Evolutionary conservation across 2,329 filamentous ascomycete genomes (phyloP), one percentile per base, ranked within the genome.

Genomic region (Volutella citrinella): DNA sequence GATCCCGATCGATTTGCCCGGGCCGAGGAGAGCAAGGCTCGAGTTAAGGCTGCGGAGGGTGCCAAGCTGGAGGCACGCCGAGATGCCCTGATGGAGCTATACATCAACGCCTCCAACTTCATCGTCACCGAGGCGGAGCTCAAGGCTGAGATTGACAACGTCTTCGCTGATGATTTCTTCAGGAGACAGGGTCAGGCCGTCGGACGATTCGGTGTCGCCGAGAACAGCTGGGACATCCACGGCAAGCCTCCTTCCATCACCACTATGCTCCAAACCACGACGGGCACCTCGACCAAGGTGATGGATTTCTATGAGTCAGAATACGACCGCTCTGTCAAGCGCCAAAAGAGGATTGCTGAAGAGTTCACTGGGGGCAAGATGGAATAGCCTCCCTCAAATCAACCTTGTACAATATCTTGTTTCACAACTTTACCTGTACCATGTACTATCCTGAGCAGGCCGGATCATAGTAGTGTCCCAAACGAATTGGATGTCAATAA

Each of bases 71-170:
- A 80, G 38, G 70, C 73, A 33, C 77, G 84, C 31, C 72, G 77
- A 41, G 79, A 91, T 46, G 76, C 82, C 12, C 66, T 98, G 19
- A 87, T 95, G 63, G 81, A 87, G 38, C 75, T 98, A 10, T 98
- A 98, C 65, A 85, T 93, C 66, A 85, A 89, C 50, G 89, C 93
- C 6, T 78, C 84, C 17, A 70, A 78, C 23, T 98, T 97, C 65
- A 96, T 98, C 56, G 82, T 88, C 13, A 82, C 76, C 16, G 89
- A 95, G 59, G 66, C 74, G 31, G 83, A 95, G 59, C 75, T 98
- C 20, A 76, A 85, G 49, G 69, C 70, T 12, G 76, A 80, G 46
- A 82, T 96, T 36, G 84, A 94, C 15, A 66, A 72, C 43, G 72
- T 83, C n/a, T 98, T 96, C 64, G 74, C 78, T 12, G 78, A 80